phyloP scores from a whole-genome alignment of 139 green algal species.

The Chlorella sp. region DNA sequence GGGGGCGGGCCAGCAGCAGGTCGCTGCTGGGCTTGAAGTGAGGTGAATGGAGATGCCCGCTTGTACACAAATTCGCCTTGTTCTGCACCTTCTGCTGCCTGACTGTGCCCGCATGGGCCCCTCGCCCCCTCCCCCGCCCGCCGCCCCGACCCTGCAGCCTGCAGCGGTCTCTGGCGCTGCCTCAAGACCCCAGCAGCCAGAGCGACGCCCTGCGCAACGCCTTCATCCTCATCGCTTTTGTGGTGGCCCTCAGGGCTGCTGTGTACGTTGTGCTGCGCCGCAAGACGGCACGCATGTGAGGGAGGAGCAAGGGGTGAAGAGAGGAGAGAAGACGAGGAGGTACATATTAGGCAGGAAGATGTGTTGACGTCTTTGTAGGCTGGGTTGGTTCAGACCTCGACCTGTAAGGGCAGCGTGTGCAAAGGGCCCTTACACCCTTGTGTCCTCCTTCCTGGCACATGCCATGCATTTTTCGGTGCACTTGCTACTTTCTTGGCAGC shows the following conservation, averaged over 20 bases:
- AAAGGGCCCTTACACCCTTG: too few relatives aligned
- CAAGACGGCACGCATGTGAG: constrained; percentile 36
- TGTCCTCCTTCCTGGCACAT: too few relatives aligned
- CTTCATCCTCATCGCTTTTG: constrained; percentile 43
- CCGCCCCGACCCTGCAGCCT: constrained; percentile 10
- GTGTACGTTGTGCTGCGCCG: constrained; percentile 45
- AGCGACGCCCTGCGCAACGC: constrained; percentile 38
- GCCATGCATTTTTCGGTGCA: too few relatives aligned
- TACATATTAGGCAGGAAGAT: too few relatives aligned
- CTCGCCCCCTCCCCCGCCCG: neutral
- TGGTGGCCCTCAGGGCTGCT: constrained; percentile 32
- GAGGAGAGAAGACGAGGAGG: neutral
- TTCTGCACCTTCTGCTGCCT: neutral
- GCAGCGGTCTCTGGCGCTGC: constrained; percentile 21
- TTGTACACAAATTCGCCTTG: too few relatives aligned
- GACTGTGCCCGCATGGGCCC: neutral
- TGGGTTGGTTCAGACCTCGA: too few relatives aligned
- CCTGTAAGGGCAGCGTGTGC: too few relatives aligned
- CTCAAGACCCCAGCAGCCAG: constrained; percentile 35
- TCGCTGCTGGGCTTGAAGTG: neutral
- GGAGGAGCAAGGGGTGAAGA: too few relatives aligned
- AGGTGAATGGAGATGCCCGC: neutral
- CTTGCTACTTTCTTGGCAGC: too few relatives aligned
- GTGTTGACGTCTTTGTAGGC: too few relatives aligned
- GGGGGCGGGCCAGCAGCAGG: neutral